These are phyloP conservation scores for Linnemannia exigua DNA, from an alignment of 192 early-diverging fungal species.

Conservation along the genomic window DNA sequence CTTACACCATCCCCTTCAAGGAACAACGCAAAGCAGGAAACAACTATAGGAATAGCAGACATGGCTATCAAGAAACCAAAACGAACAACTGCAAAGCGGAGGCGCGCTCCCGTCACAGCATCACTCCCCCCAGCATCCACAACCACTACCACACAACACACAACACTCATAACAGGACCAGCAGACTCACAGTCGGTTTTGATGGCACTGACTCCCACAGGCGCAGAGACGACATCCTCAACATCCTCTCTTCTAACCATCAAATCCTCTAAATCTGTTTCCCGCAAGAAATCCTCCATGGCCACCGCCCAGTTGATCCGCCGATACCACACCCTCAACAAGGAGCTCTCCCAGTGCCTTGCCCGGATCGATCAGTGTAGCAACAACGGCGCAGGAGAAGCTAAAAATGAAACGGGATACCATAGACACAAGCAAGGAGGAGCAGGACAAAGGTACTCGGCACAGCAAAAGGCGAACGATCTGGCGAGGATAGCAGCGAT, in stretches of 20 bases:
- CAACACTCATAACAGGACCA: background rate
- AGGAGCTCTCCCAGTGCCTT: conserved; percentile 73
- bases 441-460: background rate
- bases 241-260: conserved; percentile 42
- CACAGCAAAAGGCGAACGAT: conserved; percentile 24
- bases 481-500: conserved; percentile 52
- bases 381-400: background rate
- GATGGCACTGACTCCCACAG: conserved; percentile 35
- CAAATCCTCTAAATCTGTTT: conserved; percentile 39
- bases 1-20: background rate
- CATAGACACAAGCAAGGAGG: background rate
- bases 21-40: background rate
- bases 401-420: conserved; percentile 18
- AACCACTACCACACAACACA: background rate
- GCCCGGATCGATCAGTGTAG: conserved; percentile 16
- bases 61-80: conserved; percentile 43
- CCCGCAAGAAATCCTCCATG: conserved; percentile 67
- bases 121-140: background rate
- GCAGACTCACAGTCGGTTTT: conserved; percentile 29
- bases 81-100: conserved; percentile 19
- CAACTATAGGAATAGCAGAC: background rate
- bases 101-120: conserved; percentile 24
- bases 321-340: conserved; percentile 85
- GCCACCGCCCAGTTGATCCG: conserved; percentile 81
- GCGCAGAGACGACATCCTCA: conserved; percentile 39